A percentile compares a stretch with the other conserved stretches of the same genome.
These are phyloP conservation scores for Geotrichum candidum DNA, from an alignment of 1,139 yeast genomes.

Conservation along the genomic window DNA sequence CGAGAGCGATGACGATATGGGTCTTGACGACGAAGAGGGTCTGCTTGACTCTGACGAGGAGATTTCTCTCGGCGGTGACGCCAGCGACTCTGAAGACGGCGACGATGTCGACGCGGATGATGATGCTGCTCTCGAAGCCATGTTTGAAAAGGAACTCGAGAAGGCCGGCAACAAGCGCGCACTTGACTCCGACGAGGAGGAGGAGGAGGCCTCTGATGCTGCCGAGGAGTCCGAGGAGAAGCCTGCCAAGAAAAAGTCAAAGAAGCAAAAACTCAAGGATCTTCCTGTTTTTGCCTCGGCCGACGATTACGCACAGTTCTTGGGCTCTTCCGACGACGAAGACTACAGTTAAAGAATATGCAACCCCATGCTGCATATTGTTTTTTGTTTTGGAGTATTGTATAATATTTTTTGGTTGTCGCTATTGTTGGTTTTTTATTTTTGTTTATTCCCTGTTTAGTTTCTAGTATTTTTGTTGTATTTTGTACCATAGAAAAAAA, in stretches of 20 bases:
- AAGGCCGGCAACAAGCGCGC: slow-evolving; percentile 14
- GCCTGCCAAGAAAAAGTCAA: slow-evolving; percentile 37
- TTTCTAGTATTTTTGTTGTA: too few relatives aligned
- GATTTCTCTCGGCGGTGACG: slow-evolving; percentile 20
- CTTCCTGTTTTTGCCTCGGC: slow-evolving; percentile 86
- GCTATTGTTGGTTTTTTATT: too few relatives aligned
- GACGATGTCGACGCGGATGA: slow-evolving; percentile 15
- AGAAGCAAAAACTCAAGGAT: slow-evolving; percentile 56
- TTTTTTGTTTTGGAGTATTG: too few relatives aligned
- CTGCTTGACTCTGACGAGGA: slow-evolving; percentile 29
- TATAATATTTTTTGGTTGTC: too few relatives aligned
- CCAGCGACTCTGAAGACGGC: slow-evolving; percentile 9
- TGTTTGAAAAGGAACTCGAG: slow-evolving; percentile 18
- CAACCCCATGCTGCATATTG: too few relatives aligned
- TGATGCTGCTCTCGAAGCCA: slow-evolving; percentile 23
- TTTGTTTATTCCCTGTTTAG: too few relatives aligned
- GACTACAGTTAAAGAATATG: slow-evolving; percentile 20
- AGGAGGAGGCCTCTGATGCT: neutral
- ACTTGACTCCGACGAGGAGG: slow-evolving; percentile 10
- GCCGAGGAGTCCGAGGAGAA: slow-evolving; percentile 31
- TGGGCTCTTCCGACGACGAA: slow-evolving; percentile 40
- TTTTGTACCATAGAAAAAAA: too few relatives aligned
- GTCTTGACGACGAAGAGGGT: slow-evolving; percentile 33
- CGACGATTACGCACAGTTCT: slow-evolving; percentile 76
- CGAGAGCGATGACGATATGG: slow-evolving; percentile 22